These are phyloP conservation scores for Pseudofabraea citricarpa DNA, from an alignment of 2,329 filamentous ascomycete species.

Conservation along the genomic window DNA sequence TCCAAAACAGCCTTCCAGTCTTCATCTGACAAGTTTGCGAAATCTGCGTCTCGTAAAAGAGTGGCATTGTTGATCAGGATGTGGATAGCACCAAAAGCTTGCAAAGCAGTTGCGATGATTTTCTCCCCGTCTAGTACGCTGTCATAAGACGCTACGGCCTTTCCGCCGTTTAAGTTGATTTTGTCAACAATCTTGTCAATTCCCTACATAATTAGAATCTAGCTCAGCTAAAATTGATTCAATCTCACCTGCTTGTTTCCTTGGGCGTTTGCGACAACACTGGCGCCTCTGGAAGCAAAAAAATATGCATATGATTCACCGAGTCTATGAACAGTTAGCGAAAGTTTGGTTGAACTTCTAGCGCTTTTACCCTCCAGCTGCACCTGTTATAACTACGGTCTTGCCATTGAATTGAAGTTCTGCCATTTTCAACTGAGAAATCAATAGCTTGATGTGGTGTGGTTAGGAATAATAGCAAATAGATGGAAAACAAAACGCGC, in stretches of 20 bases:
- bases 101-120: slow-evolving; percentile 81
- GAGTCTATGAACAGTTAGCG: too few species aligned
- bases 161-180: slow-evolving; percentile 7
- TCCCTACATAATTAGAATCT: slow-evolving; percentile 53
- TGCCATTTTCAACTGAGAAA: too few species aligned
- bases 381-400: slow-evolving; percentile 84
- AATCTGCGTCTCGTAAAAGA: too few species aligned
- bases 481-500: too few species aligned
- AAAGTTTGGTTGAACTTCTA: too few species aligned
- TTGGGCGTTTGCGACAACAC: slow-evolving; percentile 89
- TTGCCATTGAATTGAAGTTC: slow-evolving; percentile 78
- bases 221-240: neutral
- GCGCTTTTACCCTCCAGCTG: too few species aligned
- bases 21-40: slow-evolving; percentile 93
- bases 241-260: slow-evolving; percentile 36
- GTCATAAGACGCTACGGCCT: slow-evolving; percentile 90
- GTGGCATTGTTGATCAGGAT: slow-evolving; percentile 94
- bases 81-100: slow-evolving; percentile 77
- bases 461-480: too few species aligned
- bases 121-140: slow-evolving; percentile 82
- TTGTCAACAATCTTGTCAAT: slow-evolving; percentile 47
- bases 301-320: slow-evolving; percentile 35
- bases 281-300: slow-evolving; percentile 69
- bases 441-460: too few species aligned
- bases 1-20: slow-evolving; percentile 92